These are phyloP conservation scores for Skeletonema marinoi DNA, from an alignment of 108 stramenopile genomes.

Conservation along the genomic window DNA sequence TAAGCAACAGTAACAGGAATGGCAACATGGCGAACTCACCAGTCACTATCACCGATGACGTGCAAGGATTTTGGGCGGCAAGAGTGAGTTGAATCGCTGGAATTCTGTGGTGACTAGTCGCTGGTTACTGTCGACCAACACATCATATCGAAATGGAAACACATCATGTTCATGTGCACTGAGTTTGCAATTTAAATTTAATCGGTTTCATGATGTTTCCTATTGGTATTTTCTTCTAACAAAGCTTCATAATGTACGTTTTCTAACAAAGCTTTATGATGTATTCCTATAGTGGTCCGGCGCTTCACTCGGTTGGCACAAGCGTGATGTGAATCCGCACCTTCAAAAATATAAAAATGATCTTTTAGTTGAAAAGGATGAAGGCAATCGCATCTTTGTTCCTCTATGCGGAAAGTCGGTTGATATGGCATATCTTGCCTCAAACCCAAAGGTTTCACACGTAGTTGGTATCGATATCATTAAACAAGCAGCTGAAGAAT, in stretches of 20 bases:
- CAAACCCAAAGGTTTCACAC: slow-evolving; percentile 29
- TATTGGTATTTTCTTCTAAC: no score
- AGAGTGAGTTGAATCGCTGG: slow-evolving; percentile 6
- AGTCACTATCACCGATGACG: slow-evolving; percentile 9
- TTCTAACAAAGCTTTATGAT: not conserved
- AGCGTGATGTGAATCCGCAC: slow-evolving; percentile 32
- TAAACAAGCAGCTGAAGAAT: slow-evolving; percentile 69
- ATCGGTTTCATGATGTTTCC: no score
- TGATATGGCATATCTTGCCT: slow-evolving; percentile 76
- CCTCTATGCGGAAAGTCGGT: slow-evolving; percentile 90
- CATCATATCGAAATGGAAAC: no score
- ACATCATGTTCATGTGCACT: no score
- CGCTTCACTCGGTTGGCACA: slow-evolving; percentile 35
- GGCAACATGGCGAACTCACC: not conserved
- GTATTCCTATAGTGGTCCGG: slow-evolving; percentile 22
- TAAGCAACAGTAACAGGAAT: no score
- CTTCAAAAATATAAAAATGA: slow-evolving; percentile 26
- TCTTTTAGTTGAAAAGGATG: slow-evolving; percentile 10
- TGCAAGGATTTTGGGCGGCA: slow-evolving; percentile 38
- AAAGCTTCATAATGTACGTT: not conserved
- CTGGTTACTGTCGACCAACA: no score
- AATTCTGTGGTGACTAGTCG: not conserved
- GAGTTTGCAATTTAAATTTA: no score
- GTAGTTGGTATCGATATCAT: slow-evolving; percentile 85
- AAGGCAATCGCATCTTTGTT: slow-evolving; percentile 55